Base-by-base conservation (phyloP, 257 asterid genomes). In the Solanum gandarillasii region DNA sequence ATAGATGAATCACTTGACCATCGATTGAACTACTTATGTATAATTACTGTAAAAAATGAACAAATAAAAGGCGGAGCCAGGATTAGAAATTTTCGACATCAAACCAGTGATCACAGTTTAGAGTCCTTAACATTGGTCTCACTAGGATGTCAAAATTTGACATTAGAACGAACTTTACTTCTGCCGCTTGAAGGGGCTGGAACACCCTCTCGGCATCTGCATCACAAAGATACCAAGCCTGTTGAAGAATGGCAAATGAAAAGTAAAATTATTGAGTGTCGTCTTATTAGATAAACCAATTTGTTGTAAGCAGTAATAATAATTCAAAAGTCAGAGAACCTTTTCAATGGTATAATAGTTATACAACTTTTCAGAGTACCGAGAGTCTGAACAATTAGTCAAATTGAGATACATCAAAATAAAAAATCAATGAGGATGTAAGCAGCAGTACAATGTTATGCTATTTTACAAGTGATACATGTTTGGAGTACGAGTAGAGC, bases 191-290 rank as follows among this genome's bases (percentile, higher is more conserved):
- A 39, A 96, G 99, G 60, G 99, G 93, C 87, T 43, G 89, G 89
- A 97, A 96, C 43, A 92, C 98, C 90, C 89, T 90, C 89, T 92
- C 98, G 11, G 99, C 98, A 60, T 97, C 88, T 6, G 99, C 99
- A 91, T 97, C 99, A 78, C 98, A 93, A 5, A 96, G 94, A 90
- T 95, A 98, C 98, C 99, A 97, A 87, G 98, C 99, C 98, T 97
- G 90, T 87, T 79, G 36, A 41, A 41, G 36, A 78, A 78, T 41
- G 12, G 36, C 55, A 13, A 13, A 4, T 46, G 20, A 46, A 46
- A 12, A 48, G 39, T 8, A 29, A 89, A 83, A 21, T 75, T 5
- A 27, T 74, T 10, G 72, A 18, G 84, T 25, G 65, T 3, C 60
- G 7, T 79, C 25, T 43, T 79, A 79, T 36, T 35, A 74, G 7